A percentile compares a stretch with the other conserved stretches of the same genome.
phyloP scores from a whole-genome alignment of 116 monocot genomes.

The Cymodocea nodosa region DNA sequence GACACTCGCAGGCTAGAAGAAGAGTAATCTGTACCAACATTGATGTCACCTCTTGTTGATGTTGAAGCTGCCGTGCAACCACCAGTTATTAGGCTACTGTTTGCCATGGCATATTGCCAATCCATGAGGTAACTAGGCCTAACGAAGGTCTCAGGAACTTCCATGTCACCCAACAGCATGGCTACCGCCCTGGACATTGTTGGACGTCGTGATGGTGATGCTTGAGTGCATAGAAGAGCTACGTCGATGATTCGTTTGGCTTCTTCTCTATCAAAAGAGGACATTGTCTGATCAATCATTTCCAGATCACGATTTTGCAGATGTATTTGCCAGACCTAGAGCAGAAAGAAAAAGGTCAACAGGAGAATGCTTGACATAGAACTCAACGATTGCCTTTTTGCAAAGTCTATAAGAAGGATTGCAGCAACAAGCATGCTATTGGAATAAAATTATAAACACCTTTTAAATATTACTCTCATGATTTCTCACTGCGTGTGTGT shows the following conservation, averaged over 20 bases:
- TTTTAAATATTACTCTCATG: no score
- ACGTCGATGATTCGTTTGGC: constrained; percentile 29
- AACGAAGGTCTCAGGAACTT: constrained; percentile 2
- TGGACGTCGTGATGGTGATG: constrained; percentile 44
- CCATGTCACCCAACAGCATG: constrained; percentile 34
- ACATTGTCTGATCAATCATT: constrained; percentile 40
- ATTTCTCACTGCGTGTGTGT: no score
- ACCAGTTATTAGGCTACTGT: background rate
- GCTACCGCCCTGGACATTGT: constrained; percentile 65
- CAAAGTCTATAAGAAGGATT: no score
- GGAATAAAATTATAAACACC: no score
- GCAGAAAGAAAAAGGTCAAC: background rate
- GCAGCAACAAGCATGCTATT: no score
- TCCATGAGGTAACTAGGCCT: constrained; percentile 16
- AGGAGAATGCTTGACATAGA: background rate
- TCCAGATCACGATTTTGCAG: constrained; percentile 29
- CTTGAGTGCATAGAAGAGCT: constrained; percentile 58
- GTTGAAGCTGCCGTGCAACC: background rate
- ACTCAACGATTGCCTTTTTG: no score
- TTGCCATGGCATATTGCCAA: constrained; percentile 3
- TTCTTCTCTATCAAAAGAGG: constrained; percentile 26
- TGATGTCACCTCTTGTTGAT: background rate
- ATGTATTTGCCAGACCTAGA: constrained; percentile 52
- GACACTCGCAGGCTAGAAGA: background rate
- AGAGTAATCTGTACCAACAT: background rate